phyloP scores from a whole-genome alignment of 2,329 filamentous ascomycete genomes.

The Aspergillus aculeatinus region DNA sequence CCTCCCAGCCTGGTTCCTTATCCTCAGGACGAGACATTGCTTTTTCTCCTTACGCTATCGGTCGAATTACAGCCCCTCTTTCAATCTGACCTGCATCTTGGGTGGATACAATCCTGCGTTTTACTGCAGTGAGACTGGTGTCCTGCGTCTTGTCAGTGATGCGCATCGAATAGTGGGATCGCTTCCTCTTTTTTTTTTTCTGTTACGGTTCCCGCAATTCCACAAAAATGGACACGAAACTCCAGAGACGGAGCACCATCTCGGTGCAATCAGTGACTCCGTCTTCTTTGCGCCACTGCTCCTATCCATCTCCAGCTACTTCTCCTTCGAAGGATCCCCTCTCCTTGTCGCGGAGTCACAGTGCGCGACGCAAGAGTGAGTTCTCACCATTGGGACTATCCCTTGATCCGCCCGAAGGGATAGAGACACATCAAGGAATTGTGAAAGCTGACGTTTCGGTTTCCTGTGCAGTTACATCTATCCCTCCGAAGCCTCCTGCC shows the following conservation, averaged over 20 bases:
- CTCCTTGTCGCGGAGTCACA: slow-evolving; percentile 17
- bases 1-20: slow-evolving; percentile 12
- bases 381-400: slow-evolving; percentile 7
- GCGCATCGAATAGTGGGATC: slow-evolving; percentile 21
- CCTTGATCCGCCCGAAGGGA: slow-evolving; percentile 13
- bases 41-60: slow-evolving; percentile 19
- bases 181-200: slow-evolving; percentile 5
- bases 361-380: slow-evolving; percentile 25
- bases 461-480: slow-evolving; percentile 20
- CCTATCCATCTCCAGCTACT: slow-evolving; percentile 26
- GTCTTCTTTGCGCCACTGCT: slow-evolving; percentile 23
- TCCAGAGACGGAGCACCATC: slow-evolving; percentile 26
- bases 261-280: slow-evolving; percentile 24
- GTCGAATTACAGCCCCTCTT: slow-evolving; percentile 11
- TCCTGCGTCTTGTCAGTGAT: slow-evolving; percentile 28
- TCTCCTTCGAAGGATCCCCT: slow-evolving; percentile 17
- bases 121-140: slow-evolving; percentile 21
- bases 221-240: slow-evolving; percentile 28
- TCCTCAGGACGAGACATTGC: slow-evolving; percentile 14
- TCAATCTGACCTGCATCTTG: slow-evolving; percentile 8
- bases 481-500: slow-evolving; percentile 29
- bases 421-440: not conserved
- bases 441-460: slow-evolving; percentile 17
- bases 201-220: slow-evolving; percentile 1
- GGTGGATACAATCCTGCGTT: slow-evolving; percentile 18